Base-by-base conservation (phyloP, 306 rosid species). In the Hippophae tibetana region DNA sequence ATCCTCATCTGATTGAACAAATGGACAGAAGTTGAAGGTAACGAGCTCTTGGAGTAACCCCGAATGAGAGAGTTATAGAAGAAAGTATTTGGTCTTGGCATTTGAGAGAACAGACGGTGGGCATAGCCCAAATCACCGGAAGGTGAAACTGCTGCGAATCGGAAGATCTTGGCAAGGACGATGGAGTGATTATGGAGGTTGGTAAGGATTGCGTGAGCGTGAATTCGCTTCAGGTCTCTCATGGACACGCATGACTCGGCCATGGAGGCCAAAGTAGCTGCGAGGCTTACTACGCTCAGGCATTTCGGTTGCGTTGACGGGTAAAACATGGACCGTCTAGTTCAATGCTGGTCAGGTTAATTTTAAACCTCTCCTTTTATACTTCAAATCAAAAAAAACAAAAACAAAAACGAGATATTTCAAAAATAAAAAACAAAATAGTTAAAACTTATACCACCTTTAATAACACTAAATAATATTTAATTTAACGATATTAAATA, bases 161-260 rank as follows among this genome's bases (percentile, higher is more conserved):
- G 89, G 71, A 84, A 80, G 56, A 84, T 76, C 78, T 84, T 80
- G 66, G 81, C 84, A 41, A 84, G 84, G 58, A 84, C 82, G 26
- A 65, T 38, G 38, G 75, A 12, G 69, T 77, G 73, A 51, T 52
- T 69, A 57, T 69, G 63, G 73, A 81, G 80, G 72, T 58, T 53
- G 1, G 73, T 40, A 44, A 76, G 73, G 47, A 75, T 54, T 18
- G 86, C 70, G 43, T 56, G 72, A 10, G 80, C 82, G 42, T 84
- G 86, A 58, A 81, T 76, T 53, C 70, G 73, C 70, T 78, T 78
- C 61, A 84, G 79, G 55, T 78, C 63, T 58, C 58, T 63, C 84
- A 81, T 78, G 73, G 81, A 68, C 57, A 61, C 47, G 67, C 90
- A 78, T 45, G 66, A 43, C 58, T 81, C 75, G 56, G 77, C 82